Evolutionary conservation across 805 yeast genomes (phyloP), one percentile per base, ranked within the genome.

Genomic region (Hanseniaspora pseudoguilliermondii): DNA sequence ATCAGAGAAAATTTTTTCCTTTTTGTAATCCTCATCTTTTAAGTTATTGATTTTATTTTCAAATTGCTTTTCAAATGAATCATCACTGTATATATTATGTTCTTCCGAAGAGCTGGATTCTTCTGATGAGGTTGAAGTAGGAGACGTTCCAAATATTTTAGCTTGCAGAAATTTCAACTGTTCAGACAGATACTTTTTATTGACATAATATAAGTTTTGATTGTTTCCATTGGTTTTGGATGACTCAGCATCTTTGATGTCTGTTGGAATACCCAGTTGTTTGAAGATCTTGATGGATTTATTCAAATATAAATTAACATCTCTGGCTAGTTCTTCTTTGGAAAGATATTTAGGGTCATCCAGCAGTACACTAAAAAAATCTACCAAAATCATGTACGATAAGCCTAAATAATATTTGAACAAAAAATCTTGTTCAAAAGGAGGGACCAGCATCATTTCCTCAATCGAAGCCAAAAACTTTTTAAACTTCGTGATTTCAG

Each of bases 361-460:
- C 15, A 52, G 9, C 2, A 52, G 23, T 20, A 52, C 46, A 25
- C 55, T 38, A 15, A 44, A 36, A 36, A 44, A 52, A 39, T 52
- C 55, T 11, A 46, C 55, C 16, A 52, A 46, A 11, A 52, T 52
- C 23, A 46, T 27, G 32, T 52, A 52, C 6, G 49, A 52, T 23
- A 52, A 16, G 3, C 46, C 55, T 32, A 52, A 29, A 20, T 43
- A 52, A 15, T 52, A 52, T 15, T 52, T 52, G 11, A 52, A 52
- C 20, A 52, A 44, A 29, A 52, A 52, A 21, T 52, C 49, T 15
- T 39, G 27, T 27, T 52, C 49, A 46, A 52, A 52, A 2, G 55
- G 55, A 3, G 55, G 55, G 2, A 43, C 42, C n/a, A 52, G n/a
- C 55, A 52, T 44, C 49, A 52, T 44, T 16, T 52, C 55, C 25